phyloP scores from a whole-genome alignment of 208 protist species.

The Leishmania aethiopica region DNA sequence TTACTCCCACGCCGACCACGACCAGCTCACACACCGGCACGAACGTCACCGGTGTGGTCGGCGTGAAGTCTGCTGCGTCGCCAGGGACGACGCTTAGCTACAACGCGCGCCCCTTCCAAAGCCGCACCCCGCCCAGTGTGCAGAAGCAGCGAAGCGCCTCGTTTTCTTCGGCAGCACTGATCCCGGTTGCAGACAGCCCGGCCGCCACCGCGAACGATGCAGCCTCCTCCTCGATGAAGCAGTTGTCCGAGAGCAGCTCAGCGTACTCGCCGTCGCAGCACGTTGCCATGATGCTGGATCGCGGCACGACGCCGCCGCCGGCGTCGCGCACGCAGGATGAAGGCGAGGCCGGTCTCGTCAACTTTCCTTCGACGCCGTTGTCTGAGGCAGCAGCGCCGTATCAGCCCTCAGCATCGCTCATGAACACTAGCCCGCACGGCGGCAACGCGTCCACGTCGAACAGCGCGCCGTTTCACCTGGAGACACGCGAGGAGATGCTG shows the following conservation, averaged over 20 bases:
- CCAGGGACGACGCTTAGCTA: slow-evolving; percentile 27
- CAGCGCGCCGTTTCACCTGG: slow-evolving; percentile 57
- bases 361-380: slow-evolving; percentile 36
- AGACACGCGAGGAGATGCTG: slow-evolving; percentile 88
- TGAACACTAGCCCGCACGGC: slow-evolving; percentile 20
- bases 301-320: slow-evolving; percentile 30
- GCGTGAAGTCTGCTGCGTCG: background rate
- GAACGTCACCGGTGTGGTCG: background rate
- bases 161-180: background rate
- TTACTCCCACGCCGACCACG: background rate
- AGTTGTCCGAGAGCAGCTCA: slow-evolving; percentile 37
- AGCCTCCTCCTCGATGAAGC: slow-evolving; percentile 25
- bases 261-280: slow-evolving; percentile 50
- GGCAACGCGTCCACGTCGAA: slow-evolving; percentile 23
- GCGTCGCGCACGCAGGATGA: slow-evolving; percentile 21
- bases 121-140: slow-evolving; percentile 20
- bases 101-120: slow-evolving; percentile 35
- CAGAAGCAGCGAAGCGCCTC: slow-evolving; percentile 10
- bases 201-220: background rate
- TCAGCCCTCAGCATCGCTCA: slow-evolving; percentile 13
- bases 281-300: slow-evolving; percentile 41
- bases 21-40: slow-evolving; percentile 2
- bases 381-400: slow-evolving; percentile 30
- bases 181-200: background rate
- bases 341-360: slow-evolving; percentile 13